phyloP scores from a whole-genome alignment of 495 filamentous ascomycete species.

The Hyaloscypha variabilis region DNA sequence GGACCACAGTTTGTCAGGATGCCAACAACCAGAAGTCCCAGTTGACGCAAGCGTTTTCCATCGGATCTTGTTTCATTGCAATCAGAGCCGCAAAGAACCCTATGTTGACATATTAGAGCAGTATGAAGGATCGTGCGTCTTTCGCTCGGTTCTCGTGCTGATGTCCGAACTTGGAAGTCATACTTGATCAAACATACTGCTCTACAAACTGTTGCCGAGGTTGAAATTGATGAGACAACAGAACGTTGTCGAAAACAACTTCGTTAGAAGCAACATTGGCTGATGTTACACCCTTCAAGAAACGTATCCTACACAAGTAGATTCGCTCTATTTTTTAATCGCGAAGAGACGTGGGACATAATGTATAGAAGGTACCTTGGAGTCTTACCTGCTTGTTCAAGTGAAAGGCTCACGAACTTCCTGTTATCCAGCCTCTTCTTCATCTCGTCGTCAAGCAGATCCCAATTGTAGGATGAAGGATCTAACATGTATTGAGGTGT shows the following conservation, averaged over 20 bases:
- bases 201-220: too few species aligned
- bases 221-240: too few species aligned
- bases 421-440: conserved; percentile 62
- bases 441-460: conserved; percentile 68
- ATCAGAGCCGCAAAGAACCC: too few species aligned
- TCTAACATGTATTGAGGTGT: conserved; percentile 82
- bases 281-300: too few species aligned
- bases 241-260: too few species aligned
- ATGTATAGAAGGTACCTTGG: neutral
- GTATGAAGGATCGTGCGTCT: too few species aligned
- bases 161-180: too few species aligned
- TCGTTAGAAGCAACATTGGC: too few species aligned
- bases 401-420: conserved; percentile 70
- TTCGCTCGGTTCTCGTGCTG: too few species aligned
- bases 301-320: neutral
- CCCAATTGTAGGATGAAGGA: conserved; percentile 75
- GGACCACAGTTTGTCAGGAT: neutral
- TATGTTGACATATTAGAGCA: too few species aligned
- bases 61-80: too few species aligned
- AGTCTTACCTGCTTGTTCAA: conserved; percentile 38
- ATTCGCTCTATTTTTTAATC: neutral
- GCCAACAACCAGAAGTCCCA: neutral
- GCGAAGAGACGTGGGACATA: neutral
- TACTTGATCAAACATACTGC: too few species aligned
- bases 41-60: neutral